phyloP scores from a whole-genome alignment of 176 grass and related monocot genomes.

The Cenchrus fungigraminus region DNA sequence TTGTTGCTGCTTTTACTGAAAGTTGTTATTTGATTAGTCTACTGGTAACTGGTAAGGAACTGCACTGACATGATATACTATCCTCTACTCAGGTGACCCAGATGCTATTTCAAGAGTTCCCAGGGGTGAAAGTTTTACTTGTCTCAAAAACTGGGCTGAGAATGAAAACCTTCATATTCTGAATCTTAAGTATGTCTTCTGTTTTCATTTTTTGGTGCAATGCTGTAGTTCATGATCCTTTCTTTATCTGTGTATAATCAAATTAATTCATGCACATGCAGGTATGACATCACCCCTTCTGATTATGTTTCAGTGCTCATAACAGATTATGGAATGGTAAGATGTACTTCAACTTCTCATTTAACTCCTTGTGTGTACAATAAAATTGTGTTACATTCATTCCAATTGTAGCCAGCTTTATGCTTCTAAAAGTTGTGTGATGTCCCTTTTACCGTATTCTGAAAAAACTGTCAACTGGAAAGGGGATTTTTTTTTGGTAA shows the following conservation, averaged over 20 bases:
- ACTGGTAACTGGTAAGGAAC: constrained; percentile 3
- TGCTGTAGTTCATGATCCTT: not conserved
- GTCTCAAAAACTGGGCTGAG: constrained; percentile 59
- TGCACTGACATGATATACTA: constrained; percentile 18
- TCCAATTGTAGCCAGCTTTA: not conserved
- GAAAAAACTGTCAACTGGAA: constrained; percentile 3
- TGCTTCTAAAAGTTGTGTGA: not conserved
- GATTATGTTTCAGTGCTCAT: constrained; percentile 85
- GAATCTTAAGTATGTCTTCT: constrained; percentile 71
- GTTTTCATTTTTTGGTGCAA: not conserved
- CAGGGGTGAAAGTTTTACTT: constrained; percentile 47
- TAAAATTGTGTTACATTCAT: not conserved
- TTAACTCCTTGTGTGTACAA: constrained; percentile 25
- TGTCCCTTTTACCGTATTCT: not conserved
- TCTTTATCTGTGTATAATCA: constrained; percentile 18
- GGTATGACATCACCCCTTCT: constrained; percentile 79
- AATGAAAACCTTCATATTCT: constrained; percentile 71
- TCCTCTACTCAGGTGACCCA: constrained; percentile 69
- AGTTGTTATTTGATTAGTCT: constrained; percentile 20
- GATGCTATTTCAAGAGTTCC: constrained; percentile 71
- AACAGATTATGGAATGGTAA: constrained; percentile 93
- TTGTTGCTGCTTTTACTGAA: not conserved
- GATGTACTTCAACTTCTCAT: constrained; percentile 31
- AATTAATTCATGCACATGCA: constrained; percentile 44
- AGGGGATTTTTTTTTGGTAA: not conserved